Evolutionary conservation across 1,139 yeast genomes (phyloP), one percentile per base, ranked within the genome.

Genomic region (Torulaspora pretoriensis): DNA sequence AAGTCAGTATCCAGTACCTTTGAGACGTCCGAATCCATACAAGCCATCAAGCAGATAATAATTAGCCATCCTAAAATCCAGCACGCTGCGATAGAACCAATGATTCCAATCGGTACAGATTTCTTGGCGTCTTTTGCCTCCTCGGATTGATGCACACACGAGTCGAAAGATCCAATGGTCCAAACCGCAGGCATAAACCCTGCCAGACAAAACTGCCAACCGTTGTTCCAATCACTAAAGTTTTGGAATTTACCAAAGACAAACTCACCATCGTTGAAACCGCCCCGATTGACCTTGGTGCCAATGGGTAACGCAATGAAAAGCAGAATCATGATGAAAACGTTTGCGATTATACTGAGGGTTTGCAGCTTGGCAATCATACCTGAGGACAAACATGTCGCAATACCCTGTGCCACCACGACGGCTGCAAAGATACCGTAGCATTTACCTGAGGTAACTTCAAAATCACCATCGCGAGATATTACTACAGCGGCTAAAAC

Each of bases 71-170:
- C 90, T 8, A 83, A 58, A 26, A 79, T 48, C 71, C 82, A 77
- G 62, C 89, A 81, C 38, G 71, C 73, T 13, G 73, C 55, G 49
- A 81, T 80, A 13, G 82, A 73, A 24, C 73, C 66, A 37, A 75
- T 65, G 43, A 80, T 82, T 25, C 88, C 90, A 35, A 76, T 64
- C 8, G 90, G 88, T 13, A 82, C 81, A n/a, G 86, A 78, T 43
- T 68, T 70, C 19, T 80, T 71, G 9, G 90, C 87, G 56, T 80
- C 77, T 35, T 71, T 69, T 22, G 85, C 84, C 60, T 83, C 90
- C 62, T 83, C 92, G 23, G 81, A 73, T 75, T 81, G 77, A 63
- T 83, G 90, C 39, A 82, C 80, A 53, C 83, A 80, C 4, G 84
- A 77, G 60, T 83, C 90, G 58, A 81, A 82, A 0, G 85, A 81